Evolutionary conservation across 78 protist genomes (phyloP).

Genomic region (Speleostelium caveatum): DNA sequence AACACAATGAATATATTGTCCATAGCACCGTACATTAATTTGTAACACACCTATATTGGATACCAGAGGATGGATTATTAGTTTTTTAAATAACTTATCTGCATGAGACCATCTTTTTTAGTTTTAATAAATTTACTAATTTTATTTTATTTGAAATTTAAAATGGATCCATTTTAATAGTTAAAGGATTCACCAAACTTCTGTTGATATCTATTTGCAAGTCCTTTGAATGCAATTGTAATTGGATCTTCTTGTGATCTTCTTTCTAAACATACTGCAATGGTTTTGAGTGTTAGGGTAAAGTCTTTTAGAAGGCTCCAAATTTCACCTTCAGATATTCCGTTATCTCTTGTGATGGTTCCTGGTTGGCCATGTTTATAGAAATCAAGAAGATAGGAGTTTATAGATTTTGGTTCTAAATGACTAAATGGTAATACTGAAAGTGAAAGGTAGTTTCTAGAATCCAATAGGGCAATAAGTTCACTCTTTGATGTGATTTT

Average conservation of each 20-base stretch:
- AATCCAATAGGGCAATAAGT: neutral
- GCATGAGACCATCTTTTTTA: too few species aligned
- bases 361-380: constrained; percentile 19
- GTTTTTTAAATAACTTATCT: too few species aligned
- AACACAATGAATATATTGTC: too few species aligned
- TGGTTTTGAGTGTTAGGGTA: constrained; percentile 15
- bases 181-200: too few species aligned
- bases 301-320: constrained; percentile 18
- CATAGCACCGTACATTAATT: too few species aligned
- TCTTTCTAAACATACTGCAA: neutral
- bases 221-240: constrained; percentile 2
- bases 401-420: neutral
- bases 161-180: too few species aligned
- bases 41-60: too few species aligned
- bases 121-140: too few species aligned
- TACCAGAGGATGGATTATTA: too few species aligned
- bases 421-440: constrained; percentile 19
- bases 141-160: too few species aligned
- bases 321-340: constrained; percentile 8
- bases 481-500: neutral
- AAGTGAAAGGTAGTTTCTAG: neutral
- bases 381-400: constrained; percentile 34
- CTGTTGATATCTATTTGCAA: constrained; percentile 5
- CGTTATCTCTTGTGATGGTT: constrained; percentile 12
- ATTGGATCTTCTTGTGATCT: constrained; percentile 2